Evolutionary conservation across 805 yeast genomes (phyloP).

Genomic region (Lipomyces orientalis): DNA sequence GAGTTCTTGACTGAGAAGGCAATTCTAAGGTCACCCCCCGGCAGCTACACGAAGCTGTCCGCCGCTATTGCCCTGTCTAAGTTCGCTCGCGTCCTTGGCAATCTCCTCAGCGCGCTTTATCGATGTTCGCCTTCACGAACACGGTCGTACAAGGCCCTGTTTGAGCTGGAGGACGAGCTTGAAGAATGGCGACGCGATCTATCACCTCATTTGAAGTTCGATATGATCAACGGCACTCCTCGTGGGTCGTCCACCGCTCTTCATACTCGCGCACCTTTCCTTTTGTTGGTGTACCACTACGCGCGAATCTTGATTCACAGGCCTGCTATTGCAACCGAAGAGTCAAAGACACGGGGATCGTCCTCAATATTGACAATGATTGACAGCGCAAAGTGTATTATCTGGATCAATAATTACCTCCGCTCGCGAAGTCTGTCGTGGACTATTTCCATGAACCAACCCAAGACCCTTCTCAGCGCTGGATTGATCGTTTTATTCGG

Average conservation of each 20-base stretch:
- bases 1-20: slow-evolving; percentile 37
- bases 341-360: slow-evolving; percentile 34
- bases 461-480: slow-evolving; percentile 38
- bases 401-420: slow-evolving; percentile 43
- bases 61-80: slow-evolving; percentile 33
- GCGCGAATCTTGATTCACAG: slow-evolving; percentile 68
- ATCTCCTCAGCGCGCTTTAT: slow-evolving; percentile 63
- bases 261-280: slow-evolving; percentile 46
- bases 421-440: slow-evolving; percentile 38
- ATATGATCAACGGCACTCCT: slow-evolving; percentile 49
- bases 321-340: slow-evolving; percentile 50
- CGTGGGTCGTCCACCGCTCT: slow-evolving; percentile 35
- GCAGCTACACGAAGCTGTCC: slow-evolving; percentile 41
- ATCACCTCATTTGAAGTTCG: slow-evolving; percentile 65
- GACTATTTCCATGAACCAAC: slow-evolving; percentile 43
- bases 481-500: slow-evolving; percentile 52
- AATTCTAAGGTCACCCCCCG: slow-evolving; percentile 31
- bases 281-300: slow-evolving; percentile 64
- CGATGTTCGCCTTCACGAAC: slow-evolving; percentile 32
- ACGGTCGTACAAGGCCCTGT: slow-evolving; percentile 36
- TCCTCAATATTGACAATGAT: slow-evolving; percentile 44
- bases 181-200: slow-evolving; percentile 81
- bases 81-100: slow-evolving; percentile 58
- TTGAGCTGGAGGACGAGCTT: slow-evolving; percentile 63
- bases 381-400: slow-evolving; percentile 45